phyloP scores from a whole-genome alignment of 2,329 filamentous ascomycete species.

The Fusarium ramigenum region DNA sequence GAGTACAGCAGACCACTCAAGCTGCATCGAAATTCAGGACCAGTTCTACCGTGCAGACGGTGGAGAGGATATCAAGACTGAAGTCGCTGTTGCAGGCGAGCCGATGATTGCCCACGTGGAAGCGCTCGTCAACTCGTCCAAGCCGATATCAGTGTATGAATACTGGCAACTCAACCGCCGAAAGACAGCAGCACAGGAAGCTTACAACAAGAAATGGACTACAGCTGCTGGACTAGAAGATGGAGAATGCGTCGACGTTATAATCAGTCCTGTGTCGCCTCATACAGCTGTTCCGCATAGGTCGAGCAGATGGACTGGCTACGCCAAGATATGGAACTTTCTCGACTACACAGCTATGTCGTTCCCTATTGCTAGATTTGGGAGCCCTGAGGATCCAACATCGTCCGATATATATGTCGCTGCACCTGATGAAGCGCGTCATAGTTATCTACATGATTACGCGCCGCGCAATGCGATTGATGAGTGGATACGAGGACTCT shows the following conservation, averaged over 20 bases:
- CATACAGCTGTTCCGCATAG: background rate
- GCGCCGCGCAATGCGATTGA: background rate
- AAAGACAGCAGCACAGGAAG: background rate
- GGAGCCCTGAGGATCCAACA: rapidly evolving
- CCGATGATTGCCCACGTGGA: background rate
- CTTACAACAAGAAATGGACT: background rate
- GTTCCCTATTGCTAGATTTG: background rate
- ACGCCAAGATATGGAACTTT: background rate
- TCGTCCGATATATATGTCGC: background rate
- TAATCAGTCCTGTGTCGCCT: background rate
- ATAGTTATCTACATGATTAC: background rate
- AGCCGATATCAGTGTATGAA: background rate
- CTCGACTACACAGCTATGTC: background rate
- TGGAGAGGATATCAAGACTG: background rate
- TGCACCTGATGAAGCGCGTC: background rate
- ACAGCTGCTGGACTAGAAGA: background rate
- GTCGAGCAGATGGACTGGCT: background rate
- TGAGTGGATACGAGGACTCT: background rate
- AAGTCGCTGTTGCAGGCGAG: background rate
- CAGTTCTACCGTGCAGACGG: background rate
- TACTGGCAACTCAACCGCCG: background rate
- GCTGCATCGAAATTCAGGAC: background rate
- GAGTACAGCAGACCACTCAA: background rate
- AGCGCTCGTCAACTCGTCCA: background rate
- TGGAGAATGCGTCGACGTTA: background rate